Percentiles rank a stretch among this genome's conserved stretches.
phyloP scores from a whole-genome alignment of 2,329 filamentous ascomycete species.

The Verticillium isaacii region DNA sequence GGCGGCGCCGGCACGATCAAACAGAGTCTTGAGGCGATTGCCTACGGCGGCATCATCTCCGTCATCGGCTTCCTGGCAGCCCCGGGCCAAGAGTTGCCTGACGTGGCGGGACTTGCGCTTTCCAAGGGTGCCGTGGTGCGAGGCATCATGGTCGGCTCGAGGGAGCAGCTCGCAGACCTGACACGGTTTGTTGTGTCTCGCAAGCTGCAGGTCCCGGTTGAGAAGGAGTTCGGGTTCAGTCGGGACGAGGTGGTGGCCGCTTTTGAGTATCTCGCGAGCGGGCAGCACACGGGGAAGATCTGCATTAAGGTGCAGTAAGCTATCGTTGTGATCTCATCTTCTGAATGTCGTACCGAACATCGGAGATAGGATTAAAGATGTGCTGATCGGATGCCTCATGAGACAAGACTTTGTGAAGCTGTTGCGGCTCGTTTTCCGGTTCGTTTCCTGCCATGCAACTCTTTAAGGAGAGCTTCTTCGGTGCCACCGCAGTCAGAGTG shows the following conservation, averaged over 20 bases:
- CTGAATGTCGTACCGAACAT: too few species aligned
- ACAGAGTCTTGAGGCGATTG: slow-evolving; percentile 39
- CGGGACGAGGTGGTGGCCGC: slow-evolving; percentile 18
- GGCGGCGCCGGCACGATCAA: slow-evolving; percentile 33
- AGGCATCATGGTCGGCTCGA: slow-evolving; percentile 28
- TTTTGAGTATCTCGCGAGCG: too few species aligned
- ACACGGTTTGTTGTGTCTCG: slow-evolving; percentile 22
- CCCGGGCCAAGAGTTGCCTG: slow-evolving; percentile 21
- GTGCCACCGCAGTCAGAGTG: too few species aligned
- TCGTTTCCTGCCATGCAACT: too few species aligned
- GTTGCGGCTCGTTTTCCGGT: too few species aligned
- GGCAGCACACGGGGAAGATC: too few species aligned
- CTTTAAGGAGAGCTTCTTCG: too few species aligned
- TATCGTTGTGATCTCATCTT: too few species aligned
- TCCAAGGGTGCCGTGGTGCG: slow-evolving; percentile 25
- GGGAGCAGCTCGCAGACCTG: slow-evolving; percentile 27
- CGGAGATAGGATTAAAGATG: too few species aligned
- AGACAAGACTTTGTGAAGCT: too few species aligned
- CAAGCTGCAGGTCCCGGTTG: slow-evolving; percentile 21
- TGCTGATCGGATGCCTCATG: too few species aligned
- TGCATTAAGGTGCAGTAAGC: too few species aligned
- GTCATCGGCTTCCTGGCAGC: slow-evolving; percentile 35
- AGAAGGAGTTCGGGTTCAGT: slow-evolving; percentile 26
- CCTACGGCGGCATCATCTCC: slow-evolving; percentile 38
- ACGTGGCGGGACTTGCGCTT: slow-evolving; percentile 22